A percentile compares a stretch with the other conserved stretches of the same genome.
Conservation (phyloP, 805 yeast species). For the Soucietia sequanensis region DNA sequence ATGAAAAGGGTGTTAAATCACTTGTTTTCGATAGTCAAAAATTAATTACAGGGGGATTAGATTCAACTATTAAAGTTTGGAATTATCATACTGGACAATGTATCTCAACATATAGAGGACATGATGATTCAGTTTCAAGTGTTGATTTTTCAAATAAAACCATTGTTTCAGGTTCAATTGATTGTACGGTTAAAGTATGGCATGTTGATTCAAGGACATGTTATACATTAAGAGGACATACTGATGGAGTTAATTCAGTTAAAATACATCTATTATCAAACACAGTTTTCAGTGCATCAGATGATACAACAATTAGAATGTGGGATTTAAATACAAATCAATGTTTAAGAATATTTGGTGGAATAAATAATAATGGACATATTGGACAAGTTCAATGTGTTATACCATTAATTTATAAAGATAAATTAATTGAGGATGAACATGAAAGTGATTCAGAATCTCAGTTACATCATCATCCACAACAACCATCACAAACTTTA, state of each 20-base stretch:
- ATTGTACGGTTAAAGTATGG: conserved; percentile 91
- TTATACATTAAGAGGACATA: conserved; percentile 88
- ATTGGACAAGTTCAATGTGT: conserved; percentile 94
- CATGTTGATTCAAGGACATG: conserved; percentile 92
- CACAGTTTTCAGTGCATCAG: conserved; percentile 83
- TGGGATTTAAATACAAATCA: conserved; percentile 87
- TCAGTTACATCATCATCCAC: conserved; percentile 5
- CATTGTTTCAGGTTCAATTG: conserved; percentile 93
- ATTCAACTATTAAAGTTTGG: conserved; percentile 92
- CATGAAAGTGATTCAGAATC: conserved; percentile 39
- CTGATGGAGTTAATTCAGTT: conserved; percentile 89
- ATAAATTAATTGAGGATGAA: conserved; percentile 48
- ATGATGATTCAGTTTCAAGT: conserved; percentile 78
- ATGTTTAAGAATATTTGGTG: conserved; percentile 79
- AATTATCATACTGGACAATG: conserved; percentile 93
- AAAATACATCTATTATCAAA: conserved; percentile 77
- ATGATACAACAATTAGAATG: conserved; percentile 89
- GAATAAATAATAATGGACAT: conserved; percentile 73
- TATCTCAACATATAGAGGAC: conserved; percentile 91
- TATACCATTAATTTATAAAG: conserved; percentile 76
- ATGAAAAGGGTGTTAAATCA: conserved; percentile 81
- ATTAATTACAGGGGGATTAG: conserved; percentile 88
- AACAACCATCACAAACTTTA: background rate
- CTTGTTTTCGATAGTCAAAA: conserved; percentile 85
- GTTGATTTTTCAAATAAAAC: conserved; percentile 79